phyloP scores from a whole-genome alignment of 305 asterid genomes.

The Stenogyne calaminthoides region DNA sequence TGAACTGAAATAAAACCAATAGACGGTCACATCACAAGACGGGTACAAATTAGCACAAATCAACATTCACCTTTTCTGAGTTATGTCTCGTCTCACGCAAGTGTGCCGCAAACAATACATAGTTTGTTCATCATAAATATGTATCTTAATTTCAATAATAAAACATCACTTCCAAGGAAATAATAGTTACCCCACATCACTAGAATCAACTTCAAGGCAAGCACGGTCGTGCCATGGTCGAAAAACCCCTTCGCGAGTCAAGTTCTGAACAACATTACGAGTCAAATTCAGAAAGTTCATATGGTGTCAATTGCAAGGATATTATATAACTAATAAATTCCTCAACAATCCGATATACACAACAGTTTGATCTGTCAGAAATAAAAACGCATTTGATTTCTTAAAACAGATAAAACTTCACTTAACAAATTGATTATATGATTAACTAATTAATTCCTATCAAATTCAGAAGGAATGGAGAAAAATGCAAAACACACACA shows the following conservation, averaged over 20 bases:
- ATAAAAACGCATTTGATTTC: not conserved
- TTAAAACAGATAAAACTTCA: not conserved
- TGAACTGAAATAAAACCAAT: not conserved
- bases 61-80: too few relatives aligned
- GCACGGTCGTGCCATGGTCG: constrained; percentile 49
- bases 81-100: too few relatives aligned
- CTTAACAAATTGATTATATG: not conserved
- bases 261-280: constrained; percentile 30
- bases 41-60: too few relatives aligned
- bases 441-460: not conserved
- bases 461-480: not conserved
- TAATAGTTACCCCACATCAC: too few relatives aligned
- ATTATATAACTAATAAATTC: not conserved
- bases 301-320: not conserved
- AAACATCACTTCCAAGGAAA: not conserved
- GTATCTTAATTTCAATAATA: not conserved
- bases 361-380: not conserved
- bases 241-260: constrained; percentile 43
- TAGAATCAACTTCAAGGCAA: constrained; percentile 38
- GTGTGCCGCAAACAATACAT: too few relatives aligned
- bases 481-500: not conserved
- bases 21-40: too few relatives aligned
- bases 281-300: not conserved
- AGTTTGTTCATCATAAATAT: not conserved
- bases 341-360: not conserved